Conservation (phyloP, 2,329 filamentous ascomycete genomes). For the Pyrenophora teres region DNA sequence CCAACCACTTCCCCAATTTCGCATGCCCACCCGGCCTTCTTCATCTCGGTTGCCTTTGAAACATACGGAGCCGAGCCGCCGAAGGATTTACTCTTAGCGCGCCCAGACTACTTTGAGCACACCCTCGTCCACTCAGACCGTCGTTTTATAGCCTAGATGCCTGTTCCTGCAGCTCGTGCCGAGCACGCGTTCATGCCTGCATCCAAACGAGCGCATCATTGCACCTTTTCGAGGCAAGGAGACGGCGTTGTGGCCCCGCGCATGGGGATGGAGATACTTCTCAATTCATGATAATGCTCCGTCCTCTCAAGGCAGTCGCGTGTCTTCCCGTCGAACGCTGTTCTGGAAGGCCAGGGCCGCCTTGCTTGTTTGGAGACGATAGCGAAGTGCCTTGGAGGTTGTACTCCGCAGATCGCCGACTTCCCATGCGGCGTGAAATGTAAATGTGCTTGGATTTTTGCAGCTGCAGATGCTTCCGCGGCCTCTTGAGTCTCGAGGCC, state of each 20-base stretch:
- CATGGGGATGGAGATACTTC: not conserved
- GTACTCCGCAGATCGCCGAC: not conserved
- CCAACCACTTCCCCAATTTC: not conserved
- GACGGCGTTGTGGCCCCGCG: slow-evolving; percentile 4
- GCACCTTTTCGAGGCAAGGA: not conserved
- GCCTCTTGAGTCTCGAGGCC: not conserved
- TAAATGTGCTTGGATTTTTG: not conserved
- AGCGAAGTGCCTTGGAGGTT: not conserved
- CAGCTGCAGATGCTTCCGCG: not conserved
- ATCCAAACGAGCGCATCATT: not conserved
- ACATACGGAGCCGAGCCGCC: slow-evolving; percentile 2
- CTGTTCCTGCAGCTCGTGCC: slow-evolving; percentile 11
- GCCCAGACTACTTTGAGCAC: not conserved
- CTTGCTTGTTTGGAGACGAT: too few relatives aligned
- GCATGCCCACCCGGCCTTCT: not conserved
- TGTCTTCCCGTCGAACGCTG: slow-evolving; percentile 10
- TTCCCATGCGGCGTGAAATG: not conserved
- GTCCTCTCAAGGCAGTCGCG: slow-evolving; percentile 3
- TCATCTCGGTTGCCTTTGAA: slow-evolving; percentile 9
- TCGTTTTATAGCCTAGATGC: slow-evolving; percentile 6
- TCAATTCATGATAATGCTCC: slow-evolving; percentile 8
- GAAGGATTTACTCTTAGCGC: slow-evolving; percentile 1
- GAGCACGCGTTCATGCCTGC: slow-evolving; percentile 6
- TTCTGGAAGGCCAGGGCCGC: slow-evolving; percentile 10
- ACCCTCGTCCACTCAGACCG: not conserved